Conservation (phyloP, 495 filamentous ascomycete genomes). For the Podospora pseudoanserina region DNA sequence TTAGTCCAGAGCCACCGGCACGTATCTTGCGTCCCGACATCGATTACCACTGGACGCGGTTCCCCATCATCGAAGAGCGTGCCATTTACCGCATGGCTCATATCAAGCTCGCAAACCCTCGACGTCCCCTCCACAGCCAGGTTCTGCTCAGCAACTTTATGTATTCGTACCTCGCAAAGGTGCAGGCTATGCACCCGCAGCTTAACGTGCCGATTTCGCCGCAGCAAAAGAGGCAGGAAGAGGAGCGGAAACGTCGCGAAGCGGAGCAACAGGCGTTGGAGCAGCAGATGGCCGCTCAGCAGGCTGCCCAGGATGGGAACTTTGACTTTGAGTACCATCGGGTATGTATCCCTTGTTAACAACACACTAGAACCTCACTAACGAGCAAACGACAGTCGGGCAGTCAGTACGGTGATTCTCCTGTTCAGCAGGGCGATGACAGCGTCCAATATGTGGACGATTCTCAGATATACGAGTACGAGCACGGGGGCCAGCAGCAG, state of each 20-base stretch:
- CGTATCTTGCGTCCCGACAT: slow-evolving; percentile 74
- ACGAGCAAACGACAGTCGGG: slow-evolving; percentile 29
- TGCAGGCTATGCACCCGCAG: slow-evolving; percentile 96
- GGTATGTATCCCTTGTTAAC: slow-evolving; percentile 32
- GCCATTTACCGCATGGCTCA: slow-evolving; percentile 99
- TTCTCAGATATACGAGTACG: slow-evolving; percentile 49
- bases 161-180: slow-evolving; percentile 98
- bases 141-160: slow-evolving; percentile 99
- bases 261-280: slow-evolving; percentile 48
- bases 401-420: slow-evolving; percentile 43
- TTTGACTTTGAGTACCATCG: slow-evolving; percentile 52
- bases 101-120: slow-evolving; percentile 96
- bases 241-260: slow-evolving; percentile 63
- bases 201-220: slow-evolving; percentile 70
- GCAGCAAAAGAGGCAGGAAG: slow-evolving; percentile 57
- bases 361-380: slow-evolving; percentile 7
- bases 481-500: slow-evolving; percentile 32
- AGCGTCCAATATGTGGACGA: slow-evolving; percentile 44
- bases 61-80: slow-evolving; percentile 91
- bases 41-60: slow-evolving; percentile 94
- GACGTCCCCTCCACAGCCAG: slow-evolving; percentile 87
- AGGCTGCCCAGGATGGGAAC: slow-evolving; percentile 39
- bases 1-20: slow-evolving; percentile 76
- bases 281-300: slow-evolving; percentile 25
- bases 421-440: slow-evolving; percentile 31